Conservation (phyloP, 1,284 basidiomycete species). For the Coniferiporia sulphurascens region DNA sequence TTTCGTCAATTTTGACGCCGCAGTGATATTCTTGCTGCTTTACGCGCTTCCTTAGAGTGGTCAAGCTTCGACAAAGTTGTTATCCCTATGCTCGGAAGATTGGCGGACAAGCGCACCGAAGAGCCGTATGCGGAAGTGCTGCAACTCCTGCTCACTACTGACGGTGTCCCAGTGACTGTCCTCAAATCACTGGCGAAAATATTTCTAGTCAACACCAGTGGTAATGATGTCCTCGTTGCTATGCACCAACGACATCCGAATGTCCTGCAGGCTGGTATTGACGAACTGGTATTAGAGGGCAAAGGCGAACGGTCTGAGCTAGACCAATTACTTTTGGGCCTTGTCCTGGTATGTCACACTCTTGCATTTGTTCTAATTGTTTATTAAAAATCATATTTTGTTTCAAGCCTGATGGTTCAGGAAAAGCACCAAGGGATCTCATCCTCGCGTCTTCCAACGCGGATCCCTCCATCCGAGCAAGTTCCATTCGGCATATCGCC, state of each 20-base stretch:
- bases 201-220: not conserved
- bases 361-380: not conserved
- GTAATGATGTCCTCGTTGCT: slow-evolving; percentile 31
- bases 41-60: slow-evolving; percentile 40
- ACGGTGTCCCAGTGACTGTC: not conserved
- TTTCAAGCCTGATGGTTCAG: slow-evolving; percentile 6
- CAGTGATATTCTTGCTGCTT: slow-evolving; percentile 48
- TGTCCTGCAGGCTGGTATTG: slow-evolving; percentile 38
- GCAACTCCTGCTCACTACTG: slow-evolving; percentile 2
- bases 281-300: slow-evolving; percentile 34
- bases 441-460: slow-evolving; percentile 52
- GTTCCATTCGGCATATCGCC: slow-evolving; percentile 49
- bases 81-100: slow-evolving; percentile 36
- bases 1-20: slow-evolving; percentile 9
- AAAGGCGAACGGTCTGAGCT: slow-evolving; percentile 37
- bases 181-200: slow-evolving; percentile 6
- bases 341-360: slow-evolving; percentile 43
- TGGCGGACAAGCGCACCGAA: slow-evolving; percentile 2
- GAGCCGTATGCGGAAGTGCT: not conserved
- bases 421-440: slow-evolving; percentile 30
- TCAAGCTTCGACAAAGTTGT: slow-evolving; percentile 56
- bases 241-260: slow-evolving; percentile 52
- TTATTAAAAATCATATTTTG: slow-evolving; percentile 22
- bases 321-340: slow-evolving; percentile 49
- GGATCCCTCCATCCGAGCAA: slow-evolving; percentile 44